Evolutionary conservation across 1,284 basidiomycete species (phyloP), one percentile per base, ranked within the genome.

Genomic region (Tylopilus sp.): DNA sequence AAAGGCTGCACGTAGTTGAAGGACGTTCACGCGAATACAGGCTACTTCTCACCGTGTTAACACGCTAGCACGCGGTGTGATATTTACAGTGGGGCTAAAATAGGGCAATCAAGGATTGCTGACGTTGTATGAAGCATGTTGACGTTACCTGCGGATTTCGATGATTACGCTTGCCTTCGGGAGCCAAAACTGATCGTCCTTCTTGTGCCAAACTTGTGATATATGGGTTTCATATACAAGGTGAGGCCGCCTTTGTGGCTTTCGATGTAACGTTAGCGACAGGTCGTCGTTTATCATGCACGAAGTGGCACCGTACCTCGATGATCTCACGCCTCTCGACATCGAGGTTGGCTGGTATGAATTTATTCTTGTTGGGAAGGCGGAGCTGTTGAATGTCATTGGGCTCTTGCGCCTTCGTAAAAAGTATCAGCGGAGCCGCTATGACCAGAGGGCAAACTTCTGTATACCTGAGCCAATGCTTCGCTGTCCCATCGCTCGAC

Each of bases 161-260:
- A 92, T 74, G 50, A 83, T 68, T n/a, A 84, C 77, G 53, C 80
- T 75, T 2, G 91, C 91, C 63, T 91, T 91, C 0, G 94, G 94
- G 6, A 94, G 82, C 88, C 91, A 95, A 74, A 94, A 97, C 53
- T 78, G 81, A 68, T 98, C 94, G 65, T 98, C 94, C 64, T 93
- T 93, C 76, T 98, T 98, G 72, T 94, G 82, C 94, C 94, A 98
- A 11, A 96, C 70, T 18, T 83, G 77, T 1, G 85, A 88, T 30
- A 87, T 63, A 0, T 79, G 71, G 0, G 83, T 91, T 65, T 91
- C 78, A 26, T 80, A 75, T 48, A 97, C 77, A 51, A 94, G 80
- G 57, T 79, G 73, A 11, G 94, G 94, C 28, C 86, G 80, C 51
- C 80, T 81, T 48, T 80, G 66, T 14, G 88, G 88, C 85, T 91